These are phyloP conservation scores for Naematelia encephala DNA, from an alignment of 768 basidiomycete genomes.

Conservation along the genomic window DNA sequence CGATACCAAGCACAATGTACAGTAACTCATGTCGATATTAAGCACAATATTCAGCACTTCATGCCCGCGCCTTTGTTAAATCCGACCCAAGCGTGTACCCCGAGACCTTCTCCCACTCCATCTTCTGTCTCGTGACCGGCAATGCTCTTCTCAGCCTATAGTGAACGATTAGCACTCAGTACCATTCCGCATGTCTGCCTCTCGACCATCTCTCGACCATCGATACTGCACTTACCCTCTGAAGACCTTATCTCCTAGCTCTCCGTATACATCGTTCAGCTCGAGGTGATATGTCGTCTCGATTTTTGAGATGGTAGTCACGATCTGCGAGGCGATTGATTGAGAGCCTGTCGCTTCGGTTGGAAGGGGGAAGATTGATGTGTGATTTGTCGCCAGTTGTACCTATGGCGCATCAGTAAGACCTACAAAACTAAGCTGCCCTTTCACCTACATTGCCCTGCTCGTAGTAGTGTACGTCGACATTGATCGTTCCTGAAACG, in stretches of 20 bases:
- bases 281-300: conserved; percentile 80
- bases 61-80: conserved; percentile 37
- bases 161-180: no score
- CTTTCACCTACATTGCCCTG: conserved; percentile 74
- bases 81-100: conserved; percentile 42
- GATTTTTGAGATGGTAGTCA: conserved; percentile 61
- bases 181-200: no score
- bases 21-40: no score
- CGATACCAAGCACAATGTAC: no score
- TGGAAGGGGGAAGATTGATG: conserved; percentile 58
- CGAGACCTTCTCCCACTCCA: conserved; percentile 92
- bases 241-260: conserved; percentile 91
- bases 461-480: conserved; percentile 95
- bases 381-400: conserved; percentile 76
- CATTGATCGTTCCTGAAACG: conserved; percentile 68
- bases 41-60: background rate
- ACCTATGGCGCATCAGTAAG: conserved; percentile 58
- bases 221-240: conserved; percentile 55
- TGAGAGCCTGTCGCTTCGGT: conserved; percentile 23
- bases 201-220: background rate
- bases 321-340: conserved; percentile 56
- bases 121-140: conserved; percentile 85
- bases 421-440: background rate
- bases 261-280: conserved; percentile 75
- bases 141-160: conserved; percentile 73